Conservation (phyloP, 1,139 yeast species). For the Waltiozyma sp. region DNA sequence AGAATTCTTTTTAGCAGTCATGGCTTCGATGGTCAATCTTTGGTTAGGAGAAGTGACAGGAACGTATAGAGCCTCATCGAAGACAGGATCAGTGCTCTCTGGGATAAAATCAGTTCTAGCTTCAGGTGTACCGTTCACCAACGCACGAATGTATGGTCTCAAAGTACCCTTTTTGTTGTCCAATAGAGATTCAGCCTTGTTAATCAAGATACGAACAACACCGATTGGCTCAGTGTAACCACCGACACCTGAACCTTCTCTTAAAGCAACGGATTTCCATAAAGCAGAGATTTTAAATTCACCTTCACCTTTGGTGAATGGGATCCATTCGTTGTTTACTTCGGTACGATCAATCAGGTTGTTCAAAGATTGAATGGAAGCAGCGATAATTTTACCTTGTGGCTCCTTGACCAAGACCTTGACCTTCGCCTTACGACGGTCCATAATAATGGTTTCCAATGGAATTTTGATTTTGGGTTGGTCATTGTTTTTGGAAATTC, state of each 20-base stretch:
- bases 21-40: constrained; percentile 70
- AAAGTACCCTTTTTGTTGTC: constrained; percentile 85
- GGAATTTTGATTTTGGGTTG: constrained; percentile 59
- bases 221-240: constrained; percentile 93
- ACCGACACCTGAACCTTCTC: constrained; percentile 53
- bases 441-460: constrained; percentile 63
- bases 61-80: constrained; percentile 75
- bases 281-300: constrained; percentile 56
- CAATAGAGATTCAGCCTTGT: constrained; percentile 60
- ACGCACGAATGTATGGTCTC: constrained; percentile 81
- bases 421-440: constrained; percentile 59
- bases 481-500: constrained; percentile 48
- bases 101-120: constrained; percentile 68
- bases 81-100: constrained; percentile 66
- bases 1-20: constrained; percentile 75
- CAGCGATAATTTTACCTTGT: constrained; percentile 50
- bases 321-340: constrained; percentile 70
- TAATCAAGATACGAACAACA: constrained; percentile 65
- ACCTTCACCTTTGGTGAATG: constrained; percentile 53
- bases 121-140: constrained; percentile 66
- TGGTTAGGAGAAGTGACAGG: constrained; percentile 77
- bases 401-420: constrained; percentile 57
- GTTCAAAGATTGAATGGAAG: constrained; percentile 51
- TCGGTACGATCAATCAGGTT: constrained; percentile 64
- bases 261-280: constrained; percentile 83